These are phyloP conservation scores for Cyclostephanos tholiformis DNA, from an alignment of 108 stramenopile species.

Conservation along the genomic window DNA sequence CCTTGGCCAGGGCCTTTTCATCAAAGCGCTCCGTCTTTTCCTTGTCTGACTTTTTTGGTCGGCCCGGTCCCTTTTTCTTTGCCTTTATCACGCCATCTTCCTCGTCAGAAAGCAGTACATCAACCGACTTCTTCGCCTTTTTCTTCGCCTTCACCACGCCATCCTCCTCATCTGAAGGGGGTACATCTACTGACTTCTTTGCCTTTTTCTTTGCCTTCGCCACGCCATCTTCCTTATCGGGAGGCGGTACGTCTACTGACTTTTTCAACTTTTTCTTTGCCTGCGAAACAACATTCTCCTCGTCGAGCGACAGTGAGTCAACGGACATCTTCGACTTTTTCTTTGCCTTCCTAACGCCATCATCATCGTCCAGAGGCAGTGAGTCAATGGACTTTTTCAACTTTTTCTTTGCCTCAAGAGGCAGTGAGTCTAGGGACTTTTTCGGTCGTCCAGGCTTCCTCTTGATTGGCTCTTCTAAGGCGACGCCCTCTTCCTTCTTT, in stretches of 20 bases:
- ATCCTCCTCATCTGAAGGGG: background rate
- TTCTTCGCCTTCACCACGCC: conserved; percentile 17
- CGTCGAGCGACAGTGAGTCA: background rate
- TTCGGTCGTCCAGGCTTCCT: conserved; percentile 46
- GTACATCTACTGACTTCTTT: background rate
- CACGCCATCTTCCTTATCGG: conserved; percentile 1
- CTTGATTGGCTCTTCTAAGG: conserved; percentile 26
- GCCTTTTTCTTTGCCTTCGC: conserved; percentile 23
- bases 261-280: conserved; percentile 17
- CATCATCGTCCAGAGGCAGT: background rate
- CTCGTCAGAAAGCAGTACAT: background rate
- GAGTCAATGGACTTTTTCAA: background rate
- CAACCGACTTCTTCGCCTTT: conserved; percentile 5
- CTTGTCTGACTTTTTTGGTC: conserved; percentile 37
- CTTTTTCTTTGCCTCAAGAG: conserved; percentile 9
- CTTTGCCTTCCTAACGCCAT: conserved; percentile 9
- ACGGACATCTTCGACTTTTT: conserved; percentile 7
- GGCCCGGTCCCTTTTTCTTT: conserved; percentile 28
- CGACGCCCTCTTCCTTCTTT: conserved; percentile 27
- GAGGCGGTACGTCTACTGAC: background rate
- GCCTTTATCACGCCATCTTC: conserved; percentile 8
- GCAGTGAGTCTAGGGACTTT: background rate
- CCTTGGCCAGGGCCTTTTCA: background rate
- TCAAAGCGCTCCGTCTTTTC: conserved; percentile 15
- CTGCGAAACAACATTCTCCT: conserved; percentile 8